Evolutionary conservation across 2,329 filamentous ascomycete genomes (phyloP).

Genomic region (Venturia carpophila): DNA sequence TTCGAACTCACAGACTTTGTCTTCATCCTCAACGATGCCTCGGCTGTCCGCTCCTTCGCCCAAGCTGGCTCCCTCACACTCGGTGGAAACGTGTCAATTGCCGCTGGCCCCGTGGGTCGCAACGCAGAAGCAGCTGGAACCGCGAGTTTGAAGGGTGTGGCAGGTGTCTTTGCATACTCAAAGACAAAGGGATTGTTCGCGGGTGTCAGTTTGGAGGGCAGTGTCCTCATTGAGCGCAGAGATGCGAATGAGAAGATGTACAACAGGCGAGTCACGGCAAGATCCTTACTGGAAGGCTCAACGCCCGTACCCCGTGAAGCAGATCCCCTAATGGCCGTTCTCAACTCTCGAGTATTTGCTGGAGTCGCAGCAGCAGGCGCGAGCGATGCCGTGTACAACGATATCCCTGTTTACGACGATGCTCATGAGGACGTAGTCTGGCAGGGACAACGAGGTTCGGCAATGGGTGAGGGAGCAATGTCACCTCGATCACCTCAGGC

Average conservation of each 20-base stretch:
- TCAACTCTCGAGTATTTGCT: conserved; percentile 78
- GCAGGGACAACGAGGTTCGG: conserved; percentile 65
- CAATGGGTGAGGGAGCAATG: conserved; percentile 56
- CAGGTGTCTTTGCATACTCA: conserved; percentile 92
- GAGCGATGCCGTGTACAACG: conserved; percentile 76
- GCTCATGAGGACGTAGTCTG: conserved; percentile 74
- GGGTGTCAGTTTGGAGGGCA: conserved; percentile 88
- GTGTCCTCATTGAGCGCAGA: conserved; percentile 84
- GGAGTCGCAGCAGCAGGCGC: conserved; percentile 47
- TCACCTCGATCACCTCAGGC: conserved; percentile 39
- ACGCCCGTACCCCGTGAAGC: conserved; percentile 74
- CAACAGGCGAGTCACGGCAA: conserved; percentile 70
- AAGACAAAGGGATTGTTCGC: conserved; percentile 98
- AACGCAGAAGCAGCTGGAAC: conserved; percentile 95
- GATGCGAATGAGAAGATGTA: conserved; percentile 98
- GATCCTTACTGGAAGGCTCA: conserved; percentile 70
- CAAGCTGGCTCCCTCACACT: conserved; percentile 86
- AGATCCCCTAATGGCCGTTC: conserved; percentile 72
- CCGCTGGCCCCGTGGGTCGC: conserved; percentile 84
- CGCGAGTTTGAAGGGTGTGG: conserved; percentile 79
- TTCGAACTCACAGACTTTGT: conserved; percentile 91
- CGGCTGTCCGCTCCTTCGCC: conserved; percentile 86
- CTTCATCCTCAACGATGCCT: conserved; percentile 91
- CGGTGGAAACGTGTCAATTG: conserved; percentile 92
- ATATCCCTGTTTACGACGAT: conserved; percentile 82